Percentiles rank a stretch among this genome's conserved stretches.
Evolutionary conservation across 2,329 filamentous ascomycete species (phyloP).

Genomic region (Diaporthe longicolla): DNA sequence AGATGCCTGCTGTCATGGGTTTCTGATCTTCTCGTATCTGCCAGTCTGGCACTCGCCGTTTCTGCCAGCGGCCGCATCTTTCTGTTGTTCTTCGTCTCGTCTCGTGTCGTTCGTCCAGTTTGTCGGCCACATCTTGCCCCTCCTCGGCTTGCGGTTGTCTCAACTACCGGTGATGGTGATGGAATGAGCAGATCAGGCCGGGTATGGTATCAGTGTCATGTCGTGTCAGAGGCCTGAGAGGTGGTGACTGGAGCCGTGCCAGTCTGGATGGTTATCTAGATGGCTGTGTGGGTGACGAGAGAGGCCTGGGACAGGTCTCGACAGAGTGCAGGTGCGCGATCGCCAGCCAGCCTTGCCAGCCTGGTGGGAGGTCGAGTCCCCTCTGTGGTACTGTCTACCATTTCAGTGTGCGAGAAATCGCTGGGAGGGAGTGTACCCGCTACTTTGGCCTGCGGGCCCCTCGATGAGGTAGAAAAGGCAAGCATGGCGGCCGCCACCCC

Average conservation of each 20-base stretch:
- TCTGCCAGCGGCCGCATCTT: neutral
- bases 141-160: conserved; percentile 11
- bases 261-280: neutral
- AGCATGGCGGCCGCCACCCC: conserved; percentile 4
- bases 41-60: neutral
- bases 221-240: neutral
- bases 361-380: neutral
- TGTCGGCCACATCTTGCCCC: neutral
- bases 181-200: neutral
- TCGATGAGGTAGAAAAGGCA: neutral
- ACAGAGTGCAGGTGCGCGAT: conserved; percentile 18
- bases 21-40: conserved; percentile 12
- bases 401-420: too few species aligned
- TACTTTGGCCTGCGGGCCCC: neutral
- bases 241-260: conserved; percentile 17
- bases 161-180: conserved; percentile 8
- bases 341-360: conserved; percentile 27
- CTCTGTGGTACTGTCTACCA: neutral
- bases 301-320: neutral
- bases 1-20: neutral
- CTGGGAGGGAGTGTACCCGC: neutral
- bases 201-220: neutral
- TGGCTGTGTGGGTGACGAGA: neutral
- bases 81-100: neutral
- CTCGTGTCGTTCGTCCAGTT: conserved; percentile 15